Conservation (phyloP, 495 filamentous ascomycete genomes). For the Xylaria cubensis region DNA sequence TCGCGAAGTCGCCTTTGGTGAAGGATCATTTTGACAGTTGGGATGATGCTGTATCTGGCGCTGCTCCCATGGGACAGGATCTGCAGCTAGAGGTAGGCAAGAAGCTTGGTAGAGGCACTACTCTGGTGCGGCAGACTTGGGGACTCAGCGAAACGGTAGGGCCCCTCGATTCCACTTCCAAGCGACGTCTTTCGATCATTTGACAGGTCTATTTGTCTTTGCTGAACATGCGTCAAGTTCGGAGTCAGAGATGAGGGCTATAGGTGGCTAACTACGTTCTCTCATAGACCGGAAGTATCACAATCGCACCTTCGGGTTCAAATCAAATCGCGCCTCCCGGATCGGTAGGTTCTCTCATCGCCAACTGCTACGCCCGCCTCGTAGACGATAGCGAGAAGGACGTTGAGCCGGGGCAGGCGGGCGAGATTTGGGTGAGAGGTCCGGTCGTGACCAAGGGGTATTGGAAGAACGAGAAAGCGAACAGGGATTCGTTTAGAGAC, state of each 20-base stretch:
- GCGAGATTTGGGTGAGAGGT: slow-evolving; percentile 47
- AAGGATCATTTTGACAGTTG: slow-evolving; percentile 52
- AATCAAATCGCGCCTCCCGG: slow-evolving; percentile 26
- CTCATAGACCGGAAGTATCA: slow-evolving; percentile 38
- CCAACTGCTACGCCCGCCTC: slow-evolving; percentile 61
- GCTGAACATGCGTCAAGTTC: background rate
- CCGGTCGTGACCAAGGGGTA: slow-evolving; percentile 74
- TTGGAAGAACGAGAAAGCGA: slow-evolving; percentile 67
- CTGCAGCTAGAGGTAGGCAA: slow-evolving; percentile 40
- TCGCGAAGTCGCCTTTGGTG: slow-evolving; percentile 56
- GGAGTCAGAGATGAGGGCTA: too few relatives aligned
- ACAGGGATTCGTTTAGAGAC: slow-evolving; percentile 60
- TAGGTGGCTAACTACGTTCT: background rate
- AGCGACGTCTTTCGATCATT: background rate
- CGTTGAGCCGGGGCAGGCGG: slow-evolving; percentile 47
- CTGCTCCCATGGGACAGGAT: slow-evolving; percentile 48
- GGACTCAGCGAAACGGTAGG: slow-evolving; percentile 69
- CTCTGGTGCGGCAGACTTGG: slow-evolving; percentile 70
- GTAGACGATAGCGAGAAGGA: slow-evolving; percentile 52
- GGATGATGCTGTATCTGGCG: slow-evolving; percentile 36
- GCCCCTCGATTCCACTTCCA: background rate
- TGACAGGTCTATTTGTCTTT: background rate
- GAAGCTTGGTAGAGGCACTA: slow-evolving; percentile 45
- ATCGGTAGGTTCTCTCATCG: slow-evolving; percentile 64
- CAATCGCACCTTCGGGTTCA: slow-evolving; percentile 25